Conservation (phyloP, 2,329 filamentous ascomycete genomes). For the Seiridium unicorne region DNA sequence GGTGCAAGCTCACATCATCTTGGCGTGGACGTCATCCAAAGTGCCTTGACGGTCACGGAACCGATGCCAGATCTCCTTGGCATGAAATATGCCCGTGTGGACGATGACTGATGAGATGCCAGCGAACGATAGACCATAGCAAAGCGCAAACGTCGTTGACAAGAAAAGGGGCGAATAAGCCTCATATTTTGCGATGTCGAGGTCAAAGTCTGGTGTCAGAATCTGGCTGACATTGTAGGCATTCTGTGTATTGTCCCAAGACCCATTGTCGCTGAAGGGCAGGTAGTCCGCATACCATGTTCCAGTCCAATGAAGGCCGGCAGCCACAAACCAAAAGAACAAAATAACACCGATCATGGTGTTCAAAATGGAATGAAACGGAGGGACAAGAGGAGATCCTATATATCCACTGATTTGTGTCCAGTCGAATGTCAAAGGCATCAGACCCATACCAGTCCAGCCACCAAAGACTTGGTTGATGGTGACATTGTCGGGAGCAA, state of each 20-base stretch:
- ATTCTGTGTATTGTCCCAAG: constrained; percentile 1
- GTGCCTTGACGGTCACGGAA: constrained; percentile 1
- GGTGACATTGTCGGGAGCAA: constrained; percentile 55
- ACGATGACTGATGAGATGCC: not conserved
- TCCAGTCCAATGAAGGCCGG: constrained; percentile 24
- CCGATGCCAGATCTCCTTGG: constrained; percentile 1
- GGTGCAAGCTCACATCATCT: not conserved
- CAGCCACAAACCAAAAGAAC: constrained; percentile 41
- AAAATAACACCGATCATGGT: constrained; percentile 50
- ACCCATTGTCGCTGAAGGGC: constrained; percentile 4
- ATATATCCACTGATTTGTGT: constrained; percentile 46
- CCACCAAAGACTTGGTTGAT: constrained; percentile 63
- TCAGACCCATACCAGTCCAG: constrained; percentile 55
- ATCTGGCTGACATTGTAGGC: constrained; percentile 3
- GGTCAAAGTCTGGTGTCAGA: not conserved
- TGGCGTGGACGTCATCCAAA: not conserved
- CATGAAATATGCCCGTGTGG: not conserved
- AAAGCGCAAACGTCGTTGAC: not conserved
- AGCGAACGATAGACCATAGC: constrained; percentile 2
- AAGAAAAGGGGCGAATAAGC: constrained; percentile 1
- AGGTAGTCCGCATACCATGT: constrained; percentile 16
- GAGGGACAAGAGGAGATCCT: constrained; percentile 48
- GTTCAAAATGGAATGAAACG: constrained; percentile 57
- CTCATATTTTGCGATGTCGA: not conserved
- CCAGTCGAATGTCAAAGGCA: constrained; percentile 60